phyloP scores from a whole-genome alignment of 2,329 filamentous ascomycete genomes.

The Fusarium goolgardi region DNA sequence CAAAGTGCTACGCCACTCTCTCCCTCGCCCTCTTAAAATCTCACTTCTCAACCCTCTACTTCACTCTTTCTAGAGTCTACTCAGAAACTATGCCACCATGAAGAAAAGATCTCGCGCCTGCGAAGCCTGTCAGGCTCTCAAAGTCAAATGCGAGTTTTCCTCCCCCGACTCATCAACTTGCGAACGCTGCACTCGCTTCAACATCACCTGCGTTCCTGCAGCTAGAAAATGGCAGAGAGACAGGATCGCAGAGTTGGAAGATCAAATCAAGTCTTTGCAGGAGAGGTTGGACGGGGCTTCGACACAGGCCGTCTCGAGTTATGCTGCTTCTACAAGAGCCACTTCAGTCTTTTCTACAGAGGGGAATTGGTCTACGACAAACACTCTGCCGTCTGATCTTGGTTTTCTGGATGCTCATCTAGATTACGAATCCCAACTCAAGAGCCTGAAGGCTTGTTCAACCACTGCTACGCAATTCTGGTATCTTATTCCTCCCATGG shows the following conservation, averaged over 20 bases:
- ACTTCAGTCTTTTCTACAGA: conserved; percentile 23
- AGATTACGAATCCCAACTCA: conserved; percentile 15
- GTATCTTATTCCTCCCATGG: conserved; percentile 10
- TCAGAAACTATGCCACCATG: conserved; percentile 7
- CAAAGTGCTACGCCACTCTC: conserved; percentile 17
- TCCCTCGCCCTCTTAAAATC: neutral
- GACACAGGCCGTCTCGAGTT: neutral
- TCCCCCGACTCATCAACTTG: conserved; percentile 5
- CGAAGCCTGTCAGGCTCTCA: conserved; percentile 34
- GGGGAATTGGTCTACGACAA: neutral
- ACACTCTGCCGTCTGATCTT: conserved; percentile 1
- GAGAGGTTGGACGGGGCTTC: conserved; percentile 16
- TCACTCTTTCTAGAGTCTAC: neutral
- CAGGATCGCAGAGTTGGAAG: conserved; percentile 25
- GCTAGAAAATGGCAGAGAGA: conserved; percentile 33
- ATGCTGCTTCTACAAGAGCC: conserved; percentile 15
- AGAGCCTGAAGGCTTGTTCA: neutral
- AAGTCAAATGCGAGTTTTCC: conserved; percentile 30
- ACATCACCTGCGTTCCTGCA: conserved; percentile 21
- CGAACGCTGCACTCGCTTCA: conserved; percentile 25
- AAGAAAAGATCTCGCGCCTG: conserved; percentile 34
- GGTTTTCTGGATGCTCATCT: conserved; percentile 20
- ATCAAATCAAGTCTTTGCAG: conserved; percentile 25
- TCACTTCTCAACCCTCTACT: neutral
- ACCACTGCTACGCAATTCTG: neutral